Conservation (phyloP, 31 red algal species). For the Porphyra umbilicalis region DNA sequence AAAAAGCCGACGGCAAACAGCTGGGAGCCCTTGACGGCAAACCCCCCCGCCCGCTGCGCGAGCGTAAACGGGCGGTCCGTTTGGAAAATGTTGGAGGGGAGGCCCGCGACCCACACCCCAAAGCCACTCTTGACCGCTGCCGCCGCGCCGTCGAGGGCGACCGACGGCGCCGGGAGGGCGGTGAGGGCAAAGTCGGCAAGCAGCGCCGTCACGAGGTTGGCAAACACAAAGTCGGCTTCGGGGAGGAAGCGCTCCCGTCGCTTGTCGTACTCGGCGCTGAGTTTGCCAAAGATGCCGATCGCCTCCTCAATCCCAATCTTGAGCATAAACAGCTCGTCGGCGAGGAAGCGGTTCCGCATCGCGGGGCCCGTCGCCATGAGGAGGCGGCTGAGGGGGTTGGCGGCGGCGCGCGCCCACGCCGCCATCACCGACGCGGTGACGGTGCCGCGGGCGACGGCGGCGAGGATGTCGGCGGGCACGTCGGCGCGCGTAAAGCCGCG, state of each 20-base stretch:
- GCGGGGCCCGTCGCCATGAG: conserved; percentile 58
- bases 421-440: conserved; percentile 53
- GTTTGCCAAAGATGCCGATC: conserved; percentile 84
- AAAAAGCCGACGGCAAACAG: conserved; percentile 64
- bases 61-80: conserved; percentile 71
- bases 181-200: conserved; percentile 90
- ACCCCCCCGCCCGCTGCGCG: conserved; percentile 43
- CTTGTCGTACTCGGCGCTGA: conserved; percentile 81
- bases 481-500: conserved; percentile 42
- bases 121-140: conserved; percentile 13
- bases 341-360: conserved; percentile 83
- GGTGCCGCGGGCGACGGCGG: conserved; percentile 37
- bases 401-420: conserved; percentile 51
- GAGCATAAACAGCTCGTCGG: conserved; percentile 80
- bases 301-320: conserved; percentile 93
- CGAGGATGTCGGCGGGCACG: conserved; percentile 53
- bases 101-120: conserved; percentile 27
- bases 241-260: conserved; percentile 68
- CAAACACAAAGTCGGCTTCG: conserved; percentile 90
- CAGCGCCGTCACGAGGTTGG: conserved; percentile 83
- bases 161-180: conserved; percentile 85
- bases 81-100: conserved; percentile 87
- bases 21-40: conserved; percentile 63
- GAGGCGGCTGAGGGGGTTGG: conserved; percentile 44
- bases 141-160: conserved; percentile 16